Evolutionary conservation across 306 rosid genomes (phyloP), one percentile per base, ranked within the genome.

Genomic region (Ammopiptanthus mongolicus): DNA sequence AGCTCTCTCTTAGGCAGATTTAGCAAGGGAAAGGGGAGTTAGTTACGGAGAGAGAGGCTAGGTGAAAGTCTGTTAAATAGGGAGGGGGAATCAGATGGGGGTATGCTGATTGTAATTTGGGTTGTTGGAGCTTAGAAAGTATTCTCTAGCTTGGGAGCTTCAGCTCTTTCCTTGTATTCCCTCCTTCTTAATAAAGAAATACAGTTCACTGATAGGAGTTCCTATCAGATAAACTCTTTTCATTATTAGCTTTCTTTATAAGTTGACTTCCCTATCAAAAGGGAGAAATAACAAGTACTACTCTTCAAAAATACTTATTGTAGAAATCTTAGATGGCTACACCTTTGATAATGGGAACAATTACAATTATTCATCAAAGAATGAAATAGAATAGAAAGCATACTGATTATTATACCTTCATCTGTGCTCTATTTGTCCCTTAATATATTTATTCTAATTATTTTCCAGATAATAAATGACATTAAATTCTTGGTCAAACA

Each of bases 401-500:
- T 58, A 33, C 50, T 41, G 10, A 37, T 48, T 47, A 13, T 39
- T 53, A 57, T n/a, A 65, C 58, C 47, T 29, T 57, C 39, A 47
- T 57, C 19, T 7, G 9, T 63, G 58, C 60, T 23, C 18, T 65
- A 28, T 10, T 63, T 61, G 63, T 70, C 47, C 57, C 73, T 69
- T 52, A 1, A 1, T 48, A 11, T 65, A 64, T 31, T 65, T 52
- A 23, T 80, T 36, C 42, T 31, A 57, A 31, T 39, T 64, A 53
- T 47, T 51, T 48, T 61, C 73, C 47, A 8, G 66, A 65, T 65
- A 42, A 18, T 73, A 50, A 22, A 72, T 65, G 77, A 76, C 33
- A 22, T 69, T 18, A 53, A 42, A 58, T 71, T 86, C 63, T 82
- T 77, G 74, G 66, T 65, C 76, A 50, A 55, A 73, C 85, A 95